A percentile compares a stretch with the other conserved stretches of the same genome.
Conservation (phyloP, 2,329 filamentous ascomycete species). For the Monilinia aucupariae region DNA sequence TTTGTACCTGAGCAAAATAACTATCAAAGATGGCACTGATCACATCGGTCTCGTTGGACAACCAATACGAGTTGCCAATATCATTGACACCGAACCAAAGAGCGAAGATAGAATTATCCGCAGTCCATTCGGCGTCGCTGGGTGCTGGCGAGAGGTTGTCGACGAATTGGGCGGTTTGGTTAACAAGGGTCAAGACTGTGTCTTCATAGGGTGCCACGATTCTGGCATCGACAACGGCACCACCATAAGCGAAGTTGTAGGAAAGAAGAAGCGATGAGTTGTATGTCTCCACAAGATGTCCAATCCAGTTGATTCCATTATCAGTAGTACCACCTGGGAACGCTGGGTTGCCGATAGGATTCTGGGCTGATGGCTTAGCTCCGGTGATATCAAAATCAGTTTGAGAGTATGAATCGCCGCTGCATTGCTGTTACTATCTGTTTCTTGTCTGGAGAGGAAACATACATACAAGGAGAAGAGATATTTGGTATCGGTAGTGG, state of each 20-base stretch:
- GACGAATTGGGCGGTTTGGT: conserved; percentile 38
- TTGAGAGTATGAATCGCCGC: conserved; percentile 36
- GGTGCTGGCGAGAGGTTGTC: conserved; percentile 35
- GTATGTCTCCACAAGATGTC: conserved; percentile 39
- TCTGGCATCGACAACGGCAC: conserved; percentile 34
- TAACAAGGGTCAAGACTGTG: conserved; percentile 33
- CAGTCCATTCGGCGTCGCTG: conserved; percentile 37
- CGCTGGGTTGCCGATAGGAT: conserved; percentile 36
- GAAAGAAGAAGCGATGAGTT: conserved; percentile 41
- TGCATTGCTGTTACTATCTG: conserved; percentile 11
- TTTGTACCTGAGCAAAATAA: conserved; percentile 41
- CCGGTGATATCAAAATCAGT: conserved; percentile 34
- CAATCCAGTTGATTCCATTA: conserved; percentile 39
- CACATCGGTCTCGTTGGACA: conserved; percentile 31
- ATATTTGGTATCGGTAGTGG: conserved; percentile 3
- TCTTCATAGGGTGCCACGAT: conserved; percentile 29
- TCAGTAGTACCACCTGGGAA: conserved; percentile 34
- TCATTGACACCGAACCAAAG: conserved; percentile 52
- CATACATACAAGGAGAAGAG: conserved; percentile 10
- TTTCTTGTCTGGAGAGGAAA: background rate
- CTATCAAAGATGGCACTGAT: conserved; percentile 39
- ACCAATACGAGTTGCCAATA: conserved; percentile 43
- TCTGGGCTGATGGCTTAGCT: conserved; percentile 30
- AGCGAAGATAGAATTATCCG: conserved; percentile 40
- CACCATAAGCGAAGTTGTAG: conserved; percentile 45